Percentiles rank a stretch among this genome's conserved stretches.
Conservation (phyloP, 2,329 filamentous ascomycete genomes). For the Colletotrichum orchidophilum region DNA sequence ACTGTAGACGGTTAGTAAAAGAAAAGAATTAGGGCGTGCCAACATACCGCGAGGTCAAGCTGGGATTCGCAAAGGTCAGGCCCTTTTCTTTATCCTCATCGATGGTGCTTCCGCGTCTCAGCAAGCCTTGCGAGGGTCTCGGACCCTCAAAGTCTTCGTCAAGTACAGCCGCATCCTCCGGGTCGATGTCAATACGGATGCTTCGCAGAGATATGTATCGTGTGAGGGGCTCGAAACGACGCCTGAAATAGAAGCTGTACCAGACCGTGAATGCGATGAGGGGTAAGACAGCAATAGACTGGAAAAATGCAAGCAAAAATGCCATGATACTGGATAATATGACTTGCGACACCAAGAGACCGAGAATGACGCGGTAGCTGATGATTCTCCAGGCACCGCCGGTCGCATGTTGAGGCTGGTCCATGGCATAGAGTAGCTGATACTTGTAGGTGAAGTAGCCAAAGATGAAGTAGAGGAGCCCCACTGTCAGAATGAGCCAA, state of each 20-base stretch:
- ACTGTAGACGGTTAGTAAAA: slow-evolving; percentile 46
- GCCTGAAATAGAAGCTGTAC: slow-evolving; percentile 85
- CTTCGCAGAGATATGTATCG: slow-evolving; percentile 92
- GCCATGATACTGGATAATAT: slow-evolving; percentile 91
- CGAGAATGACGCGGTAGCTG: slow-evolving; percentile 88
- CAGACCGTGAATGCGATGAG: slow-evolving; percentile 84
- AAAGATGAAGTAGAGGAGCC: slow-evolving; percentile 82
- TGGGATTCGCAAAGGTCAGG: slow-evolving; percentile 79
- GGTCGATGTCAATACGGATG: slow-evolving; percentile 67
- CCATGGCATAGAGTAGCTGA: slow-evolving; percentile 97
- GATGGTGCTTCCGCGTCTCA: slow-evolving; percentile 69
- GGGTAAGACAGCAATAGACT: slow-evolving; percentile 78
- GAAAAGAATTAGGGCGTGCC: neutral
- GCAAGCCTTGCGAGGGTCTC: slow-evolving; percentile 48
- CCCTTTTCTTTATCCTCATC: slow-evolving; percentile 79
- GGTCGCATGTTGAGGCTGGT: slow-evolving; percentile 93
- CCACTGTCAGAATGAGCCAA: slow-evolving; percentile 83
- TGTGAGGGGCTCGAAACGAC: slow-evolving; percentile 87
- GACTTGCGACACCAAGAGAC: slow-evolving; percentile 87
- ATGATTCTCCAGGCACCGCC: slow-evolving; percentile 97
- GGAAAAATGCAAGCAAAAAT: slow-evolving; percentile 75
- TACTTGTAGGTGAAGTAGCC: slow-evolving; percentile 96
- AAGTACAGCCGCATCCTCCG: slow-evolving; percentile 46
- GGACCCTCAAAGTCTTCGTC: slow-evolving; percentile 49
- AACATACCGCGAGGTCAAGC: slow-evolving; percentile 71